phyloP scores from a whole-genome alignment of 495 filamentous ascomycete genomes.

The Chaetomidium leptoderma region DNA sequence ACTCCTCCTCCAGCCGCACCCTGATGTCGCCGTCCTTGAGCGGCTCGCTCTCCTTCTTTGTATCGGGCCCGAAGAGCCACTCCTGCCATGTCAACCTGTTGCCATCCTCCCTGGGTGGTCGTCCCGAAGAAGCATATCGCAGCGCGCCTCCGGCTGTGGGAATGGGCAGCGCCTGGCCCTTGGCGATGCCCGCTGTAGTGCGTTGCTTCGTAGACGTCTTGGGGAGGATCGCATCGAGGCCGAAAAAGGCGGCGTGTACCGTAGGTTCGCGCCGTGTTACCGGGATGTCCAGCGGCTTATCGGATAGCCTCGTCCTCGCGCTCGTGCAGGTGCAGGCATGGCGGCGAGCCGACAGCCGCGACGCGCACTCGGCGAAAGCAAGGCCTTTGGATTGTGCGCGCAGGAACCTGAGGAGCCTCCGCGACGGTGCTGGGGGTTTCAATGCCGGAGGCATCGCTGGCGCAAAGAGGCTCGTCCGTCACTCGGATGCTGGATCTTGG shows the following conservation, averaged over 20 bases:
- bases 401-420: constrained; percentile 58
- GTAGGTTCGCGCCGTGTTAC: constrained; percentile 28
- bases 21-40: constrained; percentile 52
- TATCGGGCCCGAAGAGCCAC: constrained; percentile 48
- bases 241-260: constrained; percentile 41
- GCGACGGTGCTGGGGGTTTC: constrained; percentile 50
- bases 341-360: constrained; percentile 14
- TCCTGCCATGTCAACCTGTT: constrained; percentile 51
- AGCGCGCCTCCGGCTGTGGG: constrained; percentile 21
- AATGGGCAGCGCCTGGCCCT: constrained; percentile 10
- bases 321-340: constrained; percentile 27
- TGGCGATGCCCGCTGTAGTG: constrained; percentile 5
- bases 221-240: constrained; percentile 45
- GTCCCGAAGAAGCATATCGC: constrained; percentile 36
- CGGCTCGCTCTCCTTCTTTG: constrained; percentile 32
- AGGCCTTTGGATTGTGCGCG: constrained; percentile 56
- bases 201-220: constrained; percentile 24
- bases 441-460: constrained; percentile 37
- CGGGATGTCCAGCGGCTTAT: constrained; percentile 10
- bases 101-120: constrained; percentile 30
- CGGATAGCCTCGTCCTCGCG: constrained; percentile 15
- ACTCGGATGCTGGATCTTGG: background rate
- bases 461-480: background rate
- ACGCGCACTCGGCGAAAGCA: constrained; percentile 32
- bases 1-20: constrained; percentile 45